phyloP scores from a whole-genome alignment of 1,139 yeast species.

The Lodderomyces theae region DNA sequence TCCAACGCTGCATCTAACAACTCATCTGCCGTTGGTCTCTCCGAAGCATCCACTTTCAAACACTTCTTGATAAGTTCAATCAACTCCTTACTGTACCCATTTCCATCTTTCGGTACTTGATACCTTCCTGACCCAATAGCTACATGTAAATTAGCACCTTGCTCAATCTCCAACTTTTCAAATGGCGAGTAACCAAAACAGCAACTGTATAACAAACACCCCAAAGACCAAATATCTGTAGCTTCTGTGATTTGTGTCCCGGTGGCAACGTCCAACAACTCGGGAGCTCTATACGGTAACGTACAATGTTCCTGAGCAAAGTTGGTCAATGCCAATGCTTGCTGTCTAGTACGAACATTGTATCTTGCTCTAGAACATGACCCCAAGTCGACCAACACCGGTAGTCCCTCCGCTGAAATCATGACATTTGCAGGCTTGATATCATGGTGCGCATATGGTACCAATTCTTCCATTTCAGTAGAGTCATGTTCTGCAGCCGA shows the following conservation, averaged over 20 bases:
- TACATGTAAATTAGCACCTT: conserved; percentile 77
- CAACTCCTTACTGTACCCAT: conserved; percentile 52
- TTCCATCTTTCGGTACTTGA: conserved; percentile 50
- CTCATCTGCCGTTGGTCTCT: conserved; percentile 63
- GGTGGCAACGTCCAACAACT: conserved; percentile 72
- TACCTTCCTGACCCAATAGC: conserved; percentile 76
- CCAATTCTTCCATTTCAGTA: conserved; percentile 56
- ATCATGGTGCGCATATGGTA: conserved; percentile 83
- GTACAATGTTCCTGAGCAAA: conserved; percentile 85
- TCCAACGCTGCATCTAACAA: conserved; percentile 49
- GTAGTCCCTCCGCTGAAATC: conserved; percentile 69
- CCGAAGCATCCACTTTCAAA: conserved; percentile 54
- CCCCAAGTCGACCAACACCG: conserved; percentile 83
- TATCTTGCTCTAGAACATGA: conserved; percentile 68
- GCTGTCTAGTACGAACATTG: conserved; percentile 55
- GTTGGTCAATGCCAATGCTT: conserved; percentile 76
- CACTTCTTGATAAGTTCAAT: conserved; percentile 58
- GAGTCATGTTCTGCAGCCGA: no score
- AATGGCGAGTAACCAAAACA: conserved; percentile 84
- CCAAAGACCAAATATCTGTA: conserved; percentile 89
- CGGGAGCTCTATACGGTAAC: conserved; percentile 87
- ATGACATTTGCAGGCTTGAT: conserved; percentile 86
- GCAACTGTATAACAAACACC: conserved; percentile 75
- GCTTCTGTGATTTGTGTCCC: conserved; percentile 63
- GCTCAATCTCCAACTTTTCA: conserved; percentile 74